Evolutionary conservation across 129 eudicot species (phyloP), one percentile per base, ranked within the genome.

Genomic region (Smallanthus sonchifolius): DNA sequence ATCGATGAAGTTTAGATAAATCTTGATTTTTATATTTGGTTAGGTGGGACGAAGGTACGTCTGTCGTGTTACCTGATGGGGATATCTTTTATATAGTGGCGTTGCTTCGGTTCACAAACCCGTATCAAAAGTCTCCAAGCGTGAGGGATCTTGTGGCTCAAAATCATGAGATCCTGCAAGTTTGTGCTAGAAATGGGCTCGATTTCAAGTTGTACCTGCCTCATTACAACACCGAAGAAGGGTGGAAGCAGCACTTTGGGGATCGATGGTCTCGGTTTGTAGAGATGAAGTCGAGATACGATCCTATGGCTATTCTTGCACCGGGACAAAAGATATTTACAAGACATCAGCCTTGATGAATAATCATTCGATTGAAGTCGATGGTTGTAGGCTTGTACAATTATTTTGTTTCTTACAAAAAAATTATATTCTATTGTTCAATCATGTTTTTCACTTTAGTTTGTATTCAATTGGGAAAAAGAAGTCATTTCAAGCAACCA

Each of bases 21-120:
- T 16, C 49, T 75, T 24, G 0, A 20, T 79, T 78, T 56, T 68
- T 45, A n/a, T 15, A 69, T 62, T 75, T 17, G 14, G 51, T 82
- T 70, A 90, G 96, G 87, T 90, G 96, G 96, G 96, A 90, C 55
- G 75, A 65, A 54, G 87, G 96, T 20, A 83, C 85, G 19, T 90
- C 91, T 1, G 86, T 85, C 6, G 91, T 81, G 0, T 51, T 90
- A 16, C 96, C 96, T 3, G 87, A 85, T 69, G 91, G 87, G 1
- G 96, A 87, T 24, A 85, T 90, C 78, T 90, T 90, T 67, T 90
- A 90, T 61, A 60, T 90, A 10, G 94, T 90, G 43, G 96, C 96
- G 2, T 75, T 90, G 79, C 86, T 90, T 17, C 76, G 96, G 24
- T 90, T 87, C 57, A 83, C 84, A 47, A 67, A 69, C 38, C 89